Base-by-base conservation (phyloP, 495 filamentous ascomycete species). In the Penicillium verhagenii region DNA sequence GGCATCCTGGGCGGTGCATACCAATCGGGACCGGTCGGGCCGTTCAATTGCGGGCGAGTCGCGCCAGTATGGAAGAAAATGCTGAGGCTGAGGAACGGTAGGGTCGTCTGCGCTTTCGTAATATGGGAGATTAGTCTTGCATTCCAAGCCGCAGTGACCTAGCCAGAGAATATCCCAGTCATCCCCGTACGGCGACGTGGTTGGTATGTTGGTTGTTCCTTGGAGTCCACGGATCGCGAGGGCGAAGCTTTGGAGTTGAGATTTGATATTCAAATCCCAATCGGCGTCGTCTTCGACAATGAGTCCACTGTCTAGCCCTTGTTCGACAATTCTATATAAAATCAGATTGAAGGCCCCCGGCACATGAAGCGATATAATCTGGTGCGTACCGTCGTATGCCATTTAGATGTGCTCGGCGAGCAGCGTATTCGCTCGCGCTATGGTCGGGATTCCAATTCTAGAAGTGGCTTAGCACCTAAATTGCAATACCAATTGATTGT, bases 111-210 rank as follows among this genome's bases (percentile, higher is more conserved):
- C 57, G n/a, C 57, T 59, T 25, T 60, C 33, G 42, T 52, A 65
- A 20, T 53, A 56, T 16, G 59, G 57, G 8, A 24, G 6, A 31
- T 56, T 40, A 23, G 59, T 53, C 20, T 38, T 47, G 53, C 54
- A 65, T 45, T 61, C 50, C 11, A 65, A 24, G 1, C 72, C 71
- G 60, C 80, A 81, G 59, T 79, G 75, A 1, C 79, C 79, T n/a
- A 80, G 63, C 78, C 79, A 81, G 21, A 81, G 61, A 44, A 81
- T 66, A 53, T 82, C 76, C 81, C 82, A 85, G 57, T 77, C 67
- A 38, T 81, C 67, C 25, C 81, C 82, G 53, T 84, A 85, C 3
- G 55, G 60, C 8, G 49, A 59, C 19, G n/a, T 6, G 13, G 29
- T 35, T 26, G 0, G 10, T 0, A 11, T 37, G 11, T 46, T 16